Base-by-base conservation (phyloP, 768 basidiomycete genomes). In the Kwoniella bestiolae region DNA sequence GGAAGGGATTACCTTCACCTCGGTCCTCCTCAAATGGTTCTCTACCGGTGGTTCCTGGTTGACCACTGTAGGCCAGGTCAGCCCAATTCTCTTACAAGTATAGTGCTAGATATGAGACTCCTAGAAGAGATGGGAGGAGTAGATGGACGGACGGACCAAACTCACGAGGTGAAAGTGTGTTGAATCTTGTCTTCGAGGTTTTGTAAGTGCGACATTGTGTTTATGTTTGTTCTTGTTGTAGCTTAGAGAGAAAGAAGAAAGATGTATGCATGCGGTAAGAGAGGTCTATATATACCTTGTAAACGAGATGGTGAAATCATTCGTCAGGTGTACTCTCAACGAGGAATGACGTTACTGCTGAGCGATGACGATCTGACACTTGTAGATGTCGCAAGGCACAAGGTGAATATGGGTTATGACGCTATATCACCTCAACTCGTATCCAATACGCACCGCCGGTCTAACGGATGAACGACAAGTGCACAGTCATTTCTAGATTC, bases 21-120 rank as follows among this genome's bases (percentile, higher is more conserved):
- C 45, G 18, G 59, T 62, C 46, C 29, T 73, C 67, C 52, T 74
- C 72, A 46, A 76, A 76, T 1, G 69, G 68, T 61, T 77, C 76
- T 49, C 76, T 71, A 52, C 76, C 76, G 26, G 76, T 77, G 23
- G 71, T 74, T 46, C 73, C 73, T 34, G 68, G 71, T 45, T 69
- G 67, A 41, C 76, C 76, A 38, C 73, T 74, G 53, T 16, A 28
- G n/a, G n/a, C n/a, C n/a, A n/a, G n/a, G n/a, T n/a, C n/a, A n/a
- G n/a, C n/a, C n/a, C n/a, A n/a, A n/a, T n/a, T n/a, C n/a, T 41
- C 12, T 41, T 41, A 8, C 18, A 41, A 14, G 8, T 41, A 12
- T 35, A 35, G 18, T 4, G 38, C 18, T 18, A 60, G 58, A 25
- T 46, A n/a, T 21, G 16, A 41, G 31, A 38, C 2, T 41, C 23